These are phyloP conservation scores for Aureobasidium melanogenum DNA, from an alignment of 2,329 filamentous ascomycete species.

Conservation along the genomic window DNA sequence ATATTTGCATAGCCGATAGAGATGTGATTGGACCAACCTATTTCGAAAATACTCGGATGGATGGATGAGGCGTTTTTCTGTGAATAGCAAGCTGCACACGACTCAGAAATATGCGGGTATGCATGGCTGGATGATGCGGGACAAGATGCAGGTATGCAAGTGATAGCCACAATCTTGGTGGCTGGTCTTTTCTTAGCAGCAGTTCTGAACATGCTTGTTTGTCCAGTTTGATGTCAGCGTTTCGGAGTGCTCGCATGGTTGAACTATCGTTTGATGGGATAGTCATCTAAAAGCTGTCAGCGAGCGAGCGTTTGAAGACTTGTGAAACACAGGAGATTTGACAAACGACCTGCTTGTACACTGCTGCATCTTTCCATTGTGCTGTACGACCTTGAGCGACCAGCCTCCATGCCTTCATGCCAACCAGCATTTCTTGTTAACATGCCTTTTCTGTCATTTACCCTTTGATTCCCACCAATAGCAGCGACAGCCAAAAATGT, in stretches of 20 bases:
- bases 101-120: not conserved
- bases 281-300: not conserved
- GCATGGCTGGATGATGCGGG: not conserved
- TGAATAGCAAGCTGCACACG: not conserved
- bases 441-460: not conserved
- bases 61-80: not conserved
- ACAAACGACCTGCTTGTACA: not conserved
- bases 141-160: not conserved
- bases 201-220: not conserved
- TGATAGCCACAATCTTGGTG: not conserved
- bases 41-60: not conserved
- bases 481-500: not conserved
- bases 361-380: not conserved
- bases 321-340: not conserved
- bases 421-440: not conserved
- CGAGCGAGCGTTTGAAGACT: too few relatives aligned
- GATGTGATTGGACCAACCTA: not conserved
- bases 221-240: not conserved
- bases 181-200: conserved; percentile 7
- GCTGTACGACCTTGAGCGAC: not conserved
- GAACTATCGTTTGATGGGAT: not conserved
- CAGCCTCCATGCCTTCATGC: not conserved
- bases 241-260: not conserved
- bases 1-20: not conserved
- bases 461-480: not conserved